Base-by-base conservation (phyloP, 345 rosid species). In the Gossypium raimondii region DNA sequence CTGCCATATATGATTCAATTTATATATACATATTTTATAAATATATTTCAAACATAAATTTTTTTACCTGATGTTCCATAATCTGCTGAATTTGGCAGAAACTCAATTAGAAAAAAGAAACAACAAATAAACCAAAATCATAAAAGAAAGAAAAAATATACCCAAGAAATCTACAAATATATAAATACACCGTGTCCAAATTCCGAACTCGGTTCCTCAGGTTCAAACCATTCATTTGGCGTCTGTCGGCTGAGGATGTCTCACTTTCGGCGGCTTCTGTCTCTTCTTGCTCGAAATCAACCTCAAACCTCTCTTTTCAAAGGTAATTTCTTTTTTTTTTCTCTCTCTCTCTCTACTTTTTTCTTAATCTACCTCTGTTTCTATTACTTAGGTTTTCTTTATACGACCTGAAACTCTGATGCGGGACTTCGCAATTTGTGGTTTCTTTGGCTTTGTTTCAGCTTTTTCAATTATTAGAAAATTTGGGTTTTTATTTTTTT, bases 181-280 rank as follows among this genome's bases (percentile, higher is more conserved):
- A 34, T 34, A 34, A 34, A 34, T 34, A 34, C 41, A 34, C 7
- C 7, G 29, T 4, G 10, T 27, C 53, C 70, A 3, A 13, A 11
- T 20, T 16, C 22, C 41, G 27, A 67, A 24, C 11, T 67, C 22
- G 2, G 22, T 3, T 48, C 3, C 41, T 64, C 50, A 5, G 69
- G 27, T 13, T 69, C 43, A 14, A 69, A 29, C 57, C 60, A 25
- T 51, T 70, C 45, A 16, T 20, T 27, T 11, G 4, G 27, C 14
- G 59, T 69, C 45, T 29, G 58, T 51, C 60, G 17, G 73, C 73
- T 11, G 29, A 80, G 82, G 84, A 80, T 81, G 13, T 70, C 57
- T 14, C 56, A 58, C 53, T 12, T 73, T 73, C 74, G 84, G 47
- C 82, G 80, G 34, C 70, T 83, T 57, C 60, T 76, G 5, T 76